A percentile compares a stretch with the other conserved stretches of the same genome.
Conservation (phyloP, 2,329 filamentous ascomycete species). For the Fusarium sacchari region DNA sequence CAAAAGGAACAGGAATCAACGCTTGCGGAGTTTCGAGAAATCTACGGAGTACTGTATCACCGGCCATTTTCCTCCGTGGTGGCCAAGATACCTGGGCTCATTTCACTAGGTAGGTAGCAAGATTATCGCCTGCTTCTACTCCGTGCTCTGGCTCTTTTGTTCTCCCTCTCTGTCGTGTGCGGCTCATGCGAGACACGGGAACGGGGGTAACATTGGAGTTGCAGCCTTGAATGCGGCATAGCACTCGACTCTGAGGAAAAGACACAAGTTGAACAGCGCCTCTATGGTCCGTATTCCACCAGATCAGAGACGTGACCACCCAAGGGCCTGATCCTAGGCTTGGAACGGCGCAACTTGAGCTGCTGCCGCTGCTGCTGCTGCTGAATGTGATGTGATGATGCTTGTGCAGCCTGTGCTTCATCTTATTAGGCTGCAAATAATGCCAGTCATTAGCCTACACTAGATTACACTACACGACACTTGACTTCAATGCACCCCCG, state of each 20-base stretch:
- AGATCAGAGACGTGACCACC: not conserved
- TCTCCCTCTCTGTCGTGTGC: conserved; percentile 11
- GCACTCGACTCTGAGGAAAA: conserved; percentile 8
- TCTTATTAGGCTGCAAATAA: not conserved
- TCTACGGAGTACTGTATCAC: not conserved
- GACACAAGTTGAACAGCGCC: not conserved
- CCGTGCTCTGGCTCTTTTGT: not conserved
- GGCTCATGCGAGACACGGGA: conserved; percentile 37
- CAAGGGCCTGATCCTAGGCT: conserved; percentile 14
- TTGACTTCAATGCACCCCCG: conserved; percentile 9
- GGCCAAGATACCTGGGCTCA: conserved; percentile 11
- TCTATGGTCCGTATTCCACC: conserved; percentile 1
- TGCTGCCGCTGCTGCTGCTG: not conserved
- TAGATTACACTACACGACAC: not conserved
- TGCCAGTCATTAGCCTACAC: not conserved
- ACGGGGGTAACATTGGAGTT: conserved; percentile 24
- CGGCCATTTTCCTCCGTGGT: not conserved
- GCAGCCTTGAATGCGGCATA: conserved; percentile 26
- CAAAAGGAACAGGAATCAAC: conserved; percentile 14
- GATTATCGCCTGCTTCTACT: conserved; percentile 1
- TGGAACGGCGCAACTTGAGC: conserved; percentile 30
- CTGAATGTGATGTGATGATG: conserved; percentile 1
- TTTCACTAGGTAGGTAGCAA: conserved; percentile 4
- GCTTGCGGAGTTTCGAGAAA: conserved; percentile 3
- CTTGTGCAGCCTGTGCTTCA: not conserved